Base-by-base conservation (phyloP, 345 rosid genomes). In the Bruguiera gymnorhiza region DNA sequence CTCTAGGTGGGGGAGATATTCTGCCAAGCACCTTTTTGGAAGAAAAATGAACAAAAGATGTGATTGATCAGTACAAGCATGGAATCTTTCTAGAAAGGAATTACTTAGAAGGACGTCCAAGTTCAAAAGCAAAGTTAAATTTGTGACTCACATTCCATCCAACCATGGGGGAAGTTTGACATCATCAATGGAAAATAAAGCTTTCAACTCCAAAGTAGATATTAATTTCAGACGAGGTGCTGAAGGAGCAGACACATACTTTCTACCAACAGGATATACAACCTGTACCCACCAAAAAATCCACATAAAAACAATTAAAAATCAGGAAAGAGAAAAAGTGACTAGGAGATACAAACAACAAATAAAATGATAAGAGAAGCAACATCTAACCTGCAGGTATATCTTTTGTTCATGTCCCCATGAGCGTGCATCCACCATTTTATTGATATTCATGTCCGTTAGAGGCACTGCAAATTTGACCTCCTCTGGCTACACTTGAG, bases 1-100 rank as follows among this genome's bases (percentile, higher is more conserved):
- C 81, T 95, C 99, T 6, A 92, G 89, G 81, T 86, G 88, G 13
- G 99, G 99, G 78, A 95, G 98, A 86, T 92, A 95, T 81, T 95
- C 99, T 63, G 99, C 99, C 89, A 95, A 82, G 79, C 98, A 95
- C 98, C 99, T 95, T 75, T 51, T 67, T 43, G 37, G 74, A 70
- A 69, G 72, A 75, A n/a, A 30, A 30, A 68, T 23, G 36, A 75
- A 66, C 43, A 69, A 37, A 9, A 56, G 57, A 27, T 8, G 56
- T 61, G 11, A 64, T 24, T 46, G 65, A 67, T 66, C 39, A 79
- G 76, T 60, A 65, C 37, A 72, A 78, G 20, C 60, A 56, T 23
- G 11, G 30, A 21, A 56, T 5, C 31, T 46, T 65, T 32, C 18
- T 46, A 6, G 39, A 57, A 60, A 58, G 46, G 59, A 63, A 66